Percentiles rank a stretch among this genome's conserved stretches.
Evolutionary conservation across 768 basidiomycete species (phyloP).

Genomic region (Chlorophyllum brunneum): DNA sequence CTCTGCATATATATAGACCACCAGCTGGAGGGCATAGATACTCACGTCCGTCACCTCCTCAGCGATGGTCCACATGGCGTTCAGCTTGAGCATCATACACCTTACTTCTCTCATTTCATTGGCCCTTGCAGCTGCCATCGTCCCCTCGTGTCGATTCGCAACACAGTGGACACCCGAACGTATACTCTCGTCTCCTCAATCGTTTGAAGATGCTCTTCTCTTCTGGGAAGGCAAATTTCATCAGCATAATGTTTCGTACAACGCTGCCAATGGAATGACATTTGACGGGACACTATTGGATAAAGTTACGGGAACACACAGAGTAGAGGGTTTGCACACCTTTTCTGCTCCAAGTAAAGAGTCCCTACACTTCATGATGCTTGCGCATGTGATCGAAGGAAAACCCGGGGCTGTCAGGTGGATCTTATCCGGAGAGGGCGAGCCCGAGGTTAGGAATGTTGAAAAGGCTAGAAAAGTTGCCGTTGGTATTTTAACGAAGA

Average conservation of each 20-base stretch:
- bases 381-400: slow-evolving; percentile 20
- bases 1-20: background rate
- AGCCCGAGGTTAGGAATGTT: slow-evolving; percentile 4
- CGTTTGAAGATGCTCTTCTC: slow-evolving; percentile 19
- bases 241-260: slow-evolving; percentile 22
- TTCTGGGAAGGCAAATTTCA: slow-evolving; percentile 24
- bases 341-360: slow-evolving; percentile 24
- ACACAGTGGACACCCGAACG: slow-evolving; percentile 4
- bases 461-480: slow-evolving; percentile 18
- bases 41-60: background rate
- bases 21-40: background rate
- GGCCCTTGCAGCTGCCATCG: background rate
- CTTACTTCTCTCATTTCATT: background rate
- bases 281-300: slow-evolving; percentile 22
- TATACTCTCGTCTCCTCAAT: background rate
- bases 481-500: slow-evolving; percentile 16
- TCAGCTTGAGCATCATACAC: background rate
- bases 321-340: slow-evolving; percentile 18
- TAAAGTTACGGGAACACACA: slow-evolving; percentile 16
- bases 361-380: slow-evolving; percentile 21
- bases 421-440: slow-evolving; percentile 18
- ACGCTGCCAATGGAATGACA: slow-evolving; percentile 22
- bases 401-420: slow-evolving; percentile 18
- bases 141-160: slow-evolving; percentile 4
- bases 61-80: background rate